Evolutionary conservation across 2,329 filamentous ascomycete species (phyloP).

Genomic region (Cercospora janseana): DNA sequence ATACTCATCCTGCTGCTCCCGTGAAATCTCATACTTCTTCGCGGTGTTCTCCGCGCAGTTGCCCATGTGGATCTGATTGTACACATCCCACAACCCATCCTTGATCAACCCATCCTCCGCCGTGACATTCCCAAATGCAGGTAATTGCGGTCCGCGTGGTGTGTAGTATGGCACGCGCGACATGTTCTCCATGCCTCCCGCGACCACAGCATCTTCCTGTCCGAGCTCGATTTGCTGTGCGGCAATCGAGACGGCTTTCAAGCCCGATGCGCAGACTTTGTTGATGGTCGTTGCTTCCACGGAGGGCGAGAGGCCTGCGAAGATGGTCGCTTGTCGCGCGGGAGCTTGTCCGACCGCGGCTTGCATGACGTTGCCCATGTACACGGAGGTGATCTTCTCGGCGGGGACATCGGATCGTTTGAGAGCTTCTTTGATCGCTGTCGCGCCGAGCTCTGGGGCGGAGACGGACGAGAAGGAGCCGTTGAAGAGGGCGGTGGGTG

Average conservation of each 20-base stretch:
- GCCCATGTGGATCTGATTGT: constrained; percentile 97
- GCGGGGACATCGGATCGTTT: constrained; percentile 79
- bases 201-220: constrained; percentile 80
- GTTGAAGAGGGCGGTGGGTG: constrained; percentile 95
- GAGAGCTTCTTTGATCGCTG: constrained; percentile 87
- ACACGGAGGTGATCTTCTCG: constrained; percentile 83
- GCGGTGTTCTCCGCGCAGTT: constrained; percentile 93
- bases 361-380: constrained; percentile 95
- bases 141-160: constrained; percentile 74
- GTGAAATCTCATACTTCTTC: constrained; percentile 76
- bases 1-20: constrained; percentile 87
- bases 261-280: constrained; percentile 93
- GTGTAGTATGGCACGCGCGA: constrained; percentile 88
- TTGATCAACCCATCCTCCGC: constrained; percentile 91
- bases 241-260: constrained; percentile 87
- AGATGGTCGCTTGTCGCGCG: constrained; percentile 84
- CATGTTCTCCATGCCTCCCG: constrained; percentile 99
- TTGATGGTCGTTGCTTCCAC: constrained; percentile 92
- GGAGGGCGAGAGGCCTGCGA: constrained; percentile 76
- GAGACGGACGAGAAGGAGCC: constrained; percentile 80
- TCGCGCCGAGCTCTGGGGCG: constrained; percentile 83
- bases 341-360: constrained; percentile 83
- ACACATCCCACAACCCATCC: constrained; percentile 93
- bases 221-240: constrained; percentile 94
- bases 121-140: constrained; percentile 81